These are phyloP conservation scores for Linnemannia zychae DNA, from an alignment of 192 early-diverging fungal genomes.

Conservation along the genomic window DNA sequence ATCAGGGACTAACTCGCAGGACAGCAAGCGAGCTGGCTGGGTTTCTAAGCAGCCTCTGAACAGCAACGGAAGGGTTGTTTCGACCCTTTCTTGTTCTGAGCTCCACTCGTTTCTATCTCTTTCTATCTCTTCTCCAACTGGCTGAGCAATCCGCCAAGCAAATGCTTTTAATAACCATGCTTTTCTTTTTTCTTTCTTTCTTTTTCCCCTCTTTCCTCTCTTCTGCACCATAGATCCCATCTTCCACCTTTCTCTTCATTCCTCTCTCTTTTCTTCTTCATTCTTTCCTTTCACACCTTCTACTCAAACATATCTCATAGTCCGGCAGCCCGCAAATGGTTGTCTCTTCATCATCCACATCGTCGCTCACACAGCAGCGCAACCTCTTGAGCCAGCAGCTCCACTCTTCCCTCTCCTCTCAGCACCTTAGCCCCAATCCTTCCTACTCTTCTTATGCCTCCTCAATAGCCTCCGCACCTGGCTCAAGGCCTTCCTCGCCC, in stretches of 20 bases:
- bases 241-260: not conserved
- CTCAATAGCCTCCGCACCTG: slow-evolving; percentile 49
- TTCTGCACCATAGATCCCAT: not conserved
- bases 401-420: slow-evolving; percentile 36
- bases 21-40: not conserved
- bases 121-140: slow-evolving; percentile 7
- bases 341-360: slow-evolving; percentile 19
- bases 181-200: not conserved
- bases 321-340: slow-evolving; percentile 20
- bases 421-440: slow-evolving; percentile 37
- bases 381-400: slow-evolving; percentile 34
- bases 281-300: not conserved
- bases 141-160: not conserved
- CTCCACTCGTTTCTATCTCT: not conserved
- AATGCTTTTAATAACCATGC: not conserved
- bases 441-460: slow-evolving; percentile 52
- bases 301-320: not conserved
- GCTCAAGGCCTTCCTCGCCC: slow-evolving; percentile 43
- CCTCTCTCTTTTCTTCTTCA: not conserved
- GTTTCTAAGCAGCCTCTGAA: not conserved
- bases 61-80: not conserved
- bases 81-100: not conserved
- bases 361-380: slow-evolving; percentile 30
- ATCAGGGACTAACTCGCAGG: too few species aligned
- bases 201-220: not conserved